These are phyloP conservation scores for Monilinia aucupariae DNA, from an alignment of 2,329 filamentous ascomycete genomes.

Conservation along the genomic window DNA sequence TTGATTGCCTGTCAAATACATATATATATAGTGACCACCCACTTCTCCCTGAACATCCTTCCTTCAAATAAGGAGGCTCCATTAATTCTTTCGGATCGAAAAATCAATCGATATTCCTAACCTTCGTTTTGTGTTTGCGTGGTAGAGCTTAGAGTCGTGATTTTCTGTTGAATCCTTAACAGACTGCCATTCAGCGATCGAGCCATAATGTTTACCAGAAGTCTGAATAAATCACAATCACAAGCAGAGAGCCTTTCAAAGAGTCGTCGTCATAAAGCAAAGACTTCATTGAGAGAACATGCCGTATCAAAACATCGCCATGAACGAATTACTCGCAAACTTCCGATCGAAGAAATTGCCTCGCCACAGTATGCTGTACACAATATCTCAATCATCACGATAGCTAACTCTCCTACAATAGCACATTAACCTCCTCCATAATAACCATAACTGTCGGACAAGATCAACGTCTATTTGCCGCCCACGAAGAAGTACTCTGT, in stretches of 20 bases:
- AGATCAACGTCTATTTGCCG: slow-evolving; percentile 82
- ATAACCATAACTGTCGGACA: slow-evolving; percentile 76
- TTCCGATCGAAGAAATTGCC: slow-evolving; percentile 29
- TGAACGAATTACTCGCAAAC: slow-evolving; percentile 28
- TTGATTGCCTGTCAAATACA: slow-evolving; percentile 8
- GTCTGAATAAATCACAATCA: slow-evolving; percentile 30
- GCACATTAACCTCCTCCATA: slow-evolving; percentile 60
- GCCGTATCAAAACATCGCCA: slow-evolving; percentile 35
- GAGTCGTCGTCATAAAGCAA: slow-evolving; percentile 28
- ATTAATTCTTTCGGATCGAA: background rate
- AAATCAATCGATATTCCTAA: background rate
- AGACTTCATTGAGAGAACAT: slow-evolving; percentile 35
- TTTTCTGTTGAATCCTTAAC: background rate
- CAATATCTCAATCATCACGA: slow-evolving; percentile 12
- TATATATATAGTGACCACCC: slow-evolving; percentile 10
- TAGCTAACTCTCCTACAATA: slow-evolving; percentile 32
- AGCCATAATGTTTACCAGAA: slow-evolving; percentile 31
- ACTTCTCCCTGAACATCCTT: slow-evolving; percentile 1
- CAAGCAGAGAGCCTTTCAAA: slow-evolving; percentile 33
- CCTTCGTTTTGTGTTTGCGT: background rate
- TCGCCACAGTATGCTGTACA: slow-evolving; percentile 26
- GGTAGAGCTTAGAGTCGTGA: slow-evolving; percentile 7
- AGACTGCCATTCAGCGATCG: background rate
- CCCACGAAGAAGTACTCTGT: slow-evolving; percentile 79
- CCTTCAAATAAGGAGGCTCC: slow-evolving; percentile 10